phyloP scores from a whole-genome alignment of 2,329 filamentous ascomycete species.

The Colletotrichum coccodes region DNA sequence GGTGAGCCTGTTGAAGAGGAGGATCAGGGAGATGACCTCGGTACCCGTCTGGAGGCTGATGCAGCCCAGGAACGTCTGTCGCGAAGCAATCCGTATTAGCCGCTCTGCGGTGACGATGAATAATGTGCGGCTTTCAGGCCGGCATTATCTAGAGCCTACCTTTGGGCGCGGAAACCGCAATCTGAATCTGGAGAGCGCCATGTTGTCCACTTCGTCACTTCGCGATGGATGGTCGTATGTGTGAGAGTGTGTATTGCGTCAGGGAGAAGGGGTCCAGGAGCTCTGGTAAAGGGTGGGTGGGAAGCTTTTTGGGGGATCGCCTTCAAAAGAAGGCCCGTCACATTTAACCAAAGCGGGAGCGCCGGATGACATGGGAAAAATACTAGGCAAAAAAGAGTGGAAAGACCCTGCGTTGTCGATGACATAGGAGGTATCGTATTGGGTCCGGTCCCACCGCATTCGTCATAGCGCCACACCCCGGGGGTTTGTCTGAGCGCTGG shows the following conservation, averaged over 20 bases:
- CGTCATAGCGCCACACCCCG: slow-evolving; percentile 17
- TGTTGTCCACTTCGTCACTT: background rate
- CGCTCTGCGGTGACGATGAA: background rate
- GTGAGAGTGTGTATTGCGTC: slow-evolving; percentile 5
- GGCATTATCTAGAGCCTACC: slow-evolving; percentile 20
- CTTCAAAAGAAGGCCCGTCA: slow-evolving; percentile 4
- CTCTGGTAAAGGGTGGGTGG: slow-evolving; percentile 11
- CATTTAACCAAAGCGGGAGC: slow-evolving; percentile 23
- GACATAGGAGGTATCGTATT: too few species aligned
- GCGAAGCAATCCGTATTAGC: background rate
- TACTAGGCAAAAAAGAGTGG: slow-evolving; percentile 9
- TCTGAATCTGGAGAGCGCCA: slow-evolving; percentile 30
- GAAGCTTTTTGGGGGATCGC: background rate
- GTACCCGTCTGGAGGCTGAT: slow-evolving; percentile 89
- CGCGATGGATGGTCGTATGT: background rate
- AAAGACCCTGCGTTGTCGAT: slow-evolving; percentile 32
- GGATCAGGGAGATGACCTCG: slow-evolving; percentile 83
- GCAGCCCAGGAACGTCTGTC: slow-evolving; percentile 83
- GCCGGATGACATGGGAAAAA: slow-evolving; percentile 22
- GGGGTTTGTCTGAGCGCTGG: slow-evolving; percentile 1
- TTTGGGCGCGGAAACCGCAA: slow-evolving; percentile 43
- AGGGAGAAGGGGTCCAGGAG: slow-evolving; percentile 26
- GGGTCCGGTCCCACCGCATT: slow-evolving; percentile 15
- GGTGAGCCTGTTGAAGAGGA: slow-evolving; percentile 92
- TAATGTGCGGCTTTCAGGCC: background rate